Evolutionary conservation across 352 stramenopile genomes (phyloP), one percentile per base, ranked within the genome.

Genomic region (Globisporangium acanthophoron): DNA sequence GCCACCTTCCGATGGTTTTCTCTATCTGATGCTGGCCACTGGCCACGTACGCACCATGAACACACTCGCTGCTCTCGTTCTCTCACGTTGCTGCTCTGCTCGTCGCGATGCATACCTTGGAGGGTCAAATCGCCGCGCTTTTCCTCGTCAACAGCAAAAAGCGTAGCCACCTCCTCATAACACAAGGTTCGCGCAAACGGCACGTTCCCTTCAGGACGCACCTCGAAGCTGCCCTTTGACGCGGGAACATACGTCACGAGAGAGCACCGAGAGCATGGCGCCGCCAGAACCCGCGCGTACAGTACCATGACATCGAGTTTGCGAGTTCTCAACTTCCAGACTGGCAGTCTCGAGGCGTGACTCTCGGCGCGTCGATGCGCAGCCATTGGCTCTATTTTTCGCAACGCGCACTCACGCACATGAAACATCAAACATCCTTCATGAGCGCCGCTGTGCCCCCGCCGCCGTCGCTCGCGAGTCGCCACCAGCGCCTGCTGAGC

Each of bases 401-500:
- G 20, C 37, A 29, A 37, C 37, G 3, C 29, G 29, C 49, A 16
- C 8, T 8, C 15, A 24, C 41, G 5, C 41, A 24, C 16, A 1
- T 11, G 16, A 1, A 9, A 8, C 41, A 46, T 16, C 41, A 46
- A 5, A 8, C 16, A 46, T 27, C 40, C 16, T 45, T 4, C 15
- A 16, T 21, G 5, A 46, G 21, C 15, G n/a, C 6, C 33, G 27
- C n/a, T n/a, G 15, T 40, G 18, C 18, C 33, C 20, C 44, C 20
- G 29, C 15, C 41, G 41, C 54, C 29, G 21, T 46, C 44, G 37
- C 29, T 44, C n/a, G 41, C 15, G 15, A 54, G 33, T 29, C 61
- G 57, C 27, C 56, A 67, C 37, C 52, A 59, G 45, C 56, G 56
- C 4, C 35, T 65, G 29, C 58, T 62, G 54, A 70, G 65, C 49